These are phyloP conservation scores for Xylariaceae sp. DNA, from an alignment of 2,329 filamentous ascomycete species.

Conservation along the genomic window DNA sequence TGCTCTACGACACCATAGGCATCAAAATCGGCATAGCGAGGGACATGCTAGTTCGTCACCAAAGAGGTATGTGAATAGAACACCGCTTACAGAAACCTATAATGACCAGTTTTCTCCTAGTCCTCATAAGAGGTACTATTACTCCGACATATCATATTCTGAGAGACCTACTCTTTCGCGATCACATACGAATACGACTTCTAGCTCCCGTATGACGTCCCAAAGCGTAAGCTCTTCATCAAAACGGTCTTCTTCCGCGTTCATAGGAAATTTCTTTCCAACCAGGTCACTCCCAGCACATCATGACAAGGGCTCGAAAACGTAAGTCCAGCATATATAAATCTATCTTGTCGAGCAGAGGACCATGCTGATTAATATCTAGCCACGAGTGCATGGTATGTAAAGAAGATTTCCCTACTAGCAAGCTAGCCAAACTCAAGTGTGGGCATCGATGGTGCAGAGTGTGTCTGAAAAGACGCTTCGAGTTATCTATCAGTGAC, in stretches of 20 bases:
- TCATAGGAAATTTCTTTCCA: constrained; percentile 40
- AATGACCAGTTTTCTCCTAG: constrained; percentile 31
- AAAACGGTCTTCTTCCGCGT: constrained; percentile 43
- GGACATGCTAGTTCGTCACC: constrained; percentile 35
- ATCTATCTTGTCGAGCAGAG: constrained; percentile 11
- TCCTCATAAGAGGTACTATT: constrained; percentile 37
- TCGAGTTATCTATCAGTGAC: constrained; percentile 77
- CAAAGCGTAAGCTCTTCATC: constrained; percentile 47
- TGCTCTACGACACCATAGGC: constrained; percentile 31
- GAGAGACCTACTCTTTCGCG: constrained; percentile 42
- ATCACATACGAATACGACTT: constrained; percentile 45
- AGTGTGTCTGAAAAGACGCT: constrained; percentile 74
- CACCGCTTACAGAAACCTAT: constrained; percentile 6
- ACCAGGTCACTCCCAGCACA: constrained; percentile 31
- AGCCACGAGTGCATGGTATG: constrained; percentile 78
- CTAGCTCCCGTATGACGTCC: constrained; percentile 43
- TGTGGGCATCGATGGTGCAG: constrained; percentile 86
- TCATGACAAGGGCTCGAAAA: constrained; percentile 37
- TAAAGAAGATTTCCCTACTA: constrained; percentile 67
- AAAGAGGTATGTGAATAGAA: constrained; percentile 39
- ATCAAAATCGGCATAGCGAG: constrained; percentile 34
- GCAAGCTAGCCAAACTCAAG: constrained; percentile 71
- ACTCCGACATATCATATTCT: constrained; percentile 41
- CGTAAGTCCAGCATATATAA: constrained; percentile 32
- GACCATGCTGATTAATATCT: constrained; percentile 29